phyloP scores from a whole-genome alignment of 352 stramenopile species.

The Pythium folliculosum region DNA sequence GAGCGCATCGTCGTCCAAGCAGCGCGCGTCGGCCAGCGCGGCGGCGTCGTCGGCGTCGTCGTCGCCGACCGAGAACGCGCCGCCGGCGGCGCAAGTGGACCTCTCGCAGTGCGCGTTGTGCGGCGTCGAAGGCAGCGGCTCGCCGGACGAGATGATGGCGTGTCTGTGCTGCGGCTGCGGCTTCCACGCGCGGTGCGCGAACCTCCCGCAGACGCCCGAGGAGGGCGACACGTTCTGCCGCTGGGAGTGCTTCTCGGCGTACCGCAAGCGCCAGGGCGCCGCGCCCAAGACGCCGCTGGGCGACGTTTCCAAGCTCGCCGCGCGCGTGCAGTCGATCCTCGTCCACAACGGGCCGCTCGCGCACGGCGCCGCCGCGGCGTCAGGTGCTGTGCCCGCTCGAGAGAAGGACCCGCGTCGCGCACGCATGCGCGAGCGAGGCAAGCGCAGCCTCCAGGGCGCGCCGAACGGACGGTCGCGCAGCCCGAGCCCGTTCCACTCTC shows the following conservation, averaged over 20 bases:
- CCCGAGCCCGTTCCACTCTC: slow-evolving; percentile 17
- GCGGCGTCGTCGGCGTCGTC: slow-evolving; percentile 5
- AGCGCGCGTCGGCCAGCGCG: background rate
- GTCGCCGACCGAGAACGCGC: slow-evolving; percentile 13
- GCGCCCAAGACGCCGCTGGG: slow-evolving; percentile 17
- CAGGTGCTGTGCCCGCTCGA: no score
- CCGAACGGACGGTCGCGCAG: slow-evolving; percentile 22
- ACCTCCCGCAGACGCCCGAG: slow-evolving; percentile 60
- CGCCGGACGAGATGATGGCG: slow-evolving; percentile 39
- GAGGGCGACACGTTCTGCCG: slow-evolving; percentile 70
- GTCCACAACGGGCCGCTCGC: background rate
- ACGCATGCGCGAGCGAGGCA: slow-evolving; percentile 10
- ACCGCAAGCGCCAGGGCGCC: slow-evolving; percentile 36
- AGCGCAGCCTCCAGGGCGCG: slow-evolving; percentile 1
- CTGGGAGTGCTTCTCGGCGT: slow-evolving; percentile 62
- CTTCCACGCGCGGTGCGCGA: slow-evolving; percentile 73
- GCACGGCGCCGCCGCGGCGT: no score
- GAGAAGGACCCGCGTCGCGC: background rate
- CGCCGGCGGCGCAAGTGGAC: slow-evolving; percentile 15
- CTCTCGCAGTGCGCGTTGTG: slow-evolving; percentile 21
- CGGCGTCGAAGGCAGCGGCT: slow-evolving; percentile 1
- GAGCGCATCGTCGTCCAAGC: background rate
- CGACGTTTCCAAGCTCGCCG: slow-evolving; percentile 26
- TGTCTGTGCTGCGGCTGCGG: slow-evolving; percentile 50
- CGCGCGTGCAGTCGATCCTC: slow-evolving; percentile 23